Evolutionary conservation across 345 rosid species (phyloP), one percentile per base, ranked within the genome.

Genomic region (Chamaenerion angustifolium): DNA sequence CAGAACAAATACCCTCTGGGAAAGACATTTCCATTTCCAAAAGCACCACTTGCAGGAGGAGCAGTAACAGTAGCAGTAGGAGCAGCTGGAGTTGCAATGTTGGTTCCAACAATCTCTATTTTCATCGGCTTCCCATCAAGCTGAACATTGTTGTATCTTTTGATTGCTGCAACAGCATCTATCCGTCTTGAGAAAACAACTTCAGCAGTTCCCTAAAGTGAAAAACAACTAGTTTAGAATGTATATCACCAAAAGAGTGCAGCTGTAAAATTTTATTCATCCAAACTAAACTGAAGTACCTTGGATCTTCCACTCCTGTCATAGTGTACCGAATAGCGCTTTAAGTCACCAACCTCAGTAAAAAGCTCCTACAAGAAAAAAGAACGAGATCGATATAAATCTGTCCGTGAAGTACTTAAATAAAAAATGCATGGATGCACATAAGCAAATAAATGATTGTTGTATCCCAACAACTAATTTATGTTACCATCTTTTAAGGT

Each of bases 81-180:
- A 11, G 27, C 31, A 55, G 49, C 40, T 25, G 66, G 43, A 42
- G 59, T 12, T 11, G 51, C 49, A 31, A 47, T 15, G 46, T 56
- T 56, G 42, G 21, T 21, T 18, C 68, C 65, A 11, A 59, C 61
- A 23, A 66, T 27, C 45, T 86, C 96, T 15, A 90, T 87, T 69
- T 82, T 86, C 95, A 90, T 83, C 0, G 87, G 95, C 51, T 81
- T 90, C n/a, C 98, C 95, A 69, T 90, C 96, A 2, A 90, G 89
- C 70, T 83, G 89, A 66, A 90, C 95, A 27, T 83, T 78, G 60
- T 83, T 83, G 74, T 83, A 90, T 67, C 78, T 83, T 77, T 83
- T 86, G 45, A 86, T 82, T 43, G 96, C 98, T 18, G 82, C 88
- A 6, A 78, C 43, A 17, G 89, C 98, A 75, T 90, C 95, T 1